Conservation (phyloP, 1,139 yeast genomes). For the Wickerhamomyces sp. region DNA sequence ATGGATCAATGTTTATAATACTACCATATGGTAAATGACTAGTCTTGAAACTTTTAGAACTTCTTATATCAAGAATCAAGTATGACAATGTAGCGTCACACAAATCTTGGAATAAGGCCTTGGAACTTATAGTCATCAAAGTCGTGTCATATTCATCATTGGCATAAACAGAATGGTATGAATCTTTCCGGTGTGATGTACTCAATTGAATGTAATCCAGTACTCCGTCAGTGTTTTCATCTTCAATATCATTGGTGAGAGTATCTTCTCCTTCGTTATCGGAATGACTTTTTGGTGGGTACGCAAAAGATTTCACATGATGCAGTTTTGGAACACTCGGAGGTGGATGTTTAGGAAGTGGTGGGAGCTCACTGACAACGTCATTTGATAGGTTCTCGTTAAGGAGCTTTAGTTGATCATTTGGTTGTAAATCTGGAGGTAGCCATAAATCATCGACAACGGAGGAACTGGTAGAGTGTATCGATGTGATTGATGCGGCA, state of each 20-base stretch:
- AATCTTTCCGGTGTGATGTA: slow-evolving; percentile 28
- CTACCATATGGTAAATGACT: slow-evolving; percentile 49
- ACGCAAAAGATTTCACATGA: slow-evolving; percentile 12
- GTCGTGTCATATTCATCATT: slow-evolving; percentile 22
- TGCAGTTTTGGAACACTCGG: slow-evolving; percentile 2
- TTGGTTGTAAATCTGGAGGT: slow-evolving; percentile 33
- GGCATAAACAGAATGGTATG: slow-evolving; percentile 33
- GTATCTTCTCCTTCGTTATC: not conserved
- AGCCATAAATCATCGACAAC: slow-evolving; percentile 29
- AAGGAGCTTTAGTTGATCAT: slow-evolving; percentile 31
- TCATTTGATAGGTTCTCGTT: slow-evolving; percentile 6
- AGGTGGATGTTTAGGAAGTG: slow-evolving; percentile 2
- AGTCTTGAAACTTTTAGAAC: slow-evolving; percentile 40
- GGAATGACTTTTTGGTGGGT: no score
- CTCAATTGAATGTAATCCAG: slow-evolving; percentile 8
- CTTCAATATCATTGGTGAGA: slow-evolving; percentile 3
- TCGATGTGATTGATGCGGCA: slow-evolving; percentile 7
- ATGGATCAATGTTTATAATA: slow-evolving; percentile 58
- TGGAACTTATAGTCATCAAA: slow-evolving; percentile 27
- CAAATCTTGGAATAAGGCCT: slow-evolving; percentile 25
- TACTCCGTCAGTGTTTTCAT: slow-evolving; percentile 1
- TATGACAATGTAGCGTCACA: slow-evolving; percentile 16
- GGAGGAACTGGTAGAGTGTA: slow-evolving; percentile 14
- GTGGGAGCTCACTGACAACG: not conserved
- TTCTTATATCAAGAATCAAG: slow-evolving; percentile 53